Evolutionary conservation across 2,329 filamentous ascomycete species (phyloP).

Genomic region (Cladophialophora chaetospira): DNA sequence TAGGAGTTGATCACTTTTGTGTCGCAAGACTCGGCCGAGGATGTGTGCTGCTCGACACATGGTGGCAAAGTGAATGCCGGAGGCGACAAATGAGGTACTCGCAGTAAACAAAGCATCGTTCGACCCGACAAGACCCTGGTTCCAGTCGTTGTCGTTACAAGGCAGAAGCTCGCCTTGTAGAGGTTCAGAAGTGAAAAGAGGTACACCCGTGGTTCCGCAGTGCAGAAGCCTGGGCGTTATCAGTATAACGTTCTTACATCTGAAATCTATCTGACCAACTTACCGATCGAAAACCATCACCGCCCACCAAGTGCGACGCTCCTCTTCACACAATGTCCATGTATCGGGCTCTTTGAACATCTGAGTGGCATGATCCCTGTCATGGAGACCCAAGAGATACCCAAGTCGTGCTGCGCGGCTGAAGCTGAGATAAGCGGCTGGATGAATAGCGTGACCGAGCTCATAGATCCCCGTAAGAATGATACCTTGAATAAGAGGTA

Average conservation of each 20-base stretch:
- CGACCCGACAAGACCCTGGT: conserved; percentile 34
- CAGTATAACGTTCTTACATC: background rate
- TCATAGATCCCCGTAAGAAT: conserved; percentile 40
- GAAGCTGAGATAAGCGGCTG: conserved; percentile 38
- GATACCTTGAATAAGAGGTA: conserved; percentile 33
- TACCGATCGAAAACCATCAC: conserved; percentile 40
- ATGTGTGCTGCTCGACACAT: conserved; percentile 40
- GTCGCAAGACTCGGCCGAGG: conserved; percentile 37
- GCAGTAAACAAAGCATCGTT: conserved; percentile 35
- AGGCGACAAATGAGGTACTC: conserved; percentile 26
- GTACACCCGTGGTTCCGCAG: conserved; percentile 31
- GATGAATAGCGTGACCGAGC: conserved; percentile 41
- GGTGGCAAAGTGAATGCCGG: conserved; percentile 36
- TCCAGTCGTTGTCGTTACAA: conserved; percentile 35
- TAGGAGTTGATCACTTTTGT: conserved; percentile 12
- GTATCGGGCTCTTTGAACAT: conserved; percentile 35
- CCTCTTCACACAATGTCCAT: conserved; percentile 40
- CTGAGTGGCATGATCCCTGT: conserved; percentile 34
- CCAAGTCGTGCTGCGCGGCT: conserved; percentile 35
- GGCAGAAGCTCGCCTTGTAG: conserved; percentile 36
- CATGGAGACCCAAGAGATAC: conserved; percentile 34
- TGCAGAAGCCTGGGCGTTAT: conserved; percentile 27
- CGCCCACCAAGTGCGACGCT: conserved; percentile 40
- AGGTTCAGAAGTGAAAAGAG: conserved; percentile 35
- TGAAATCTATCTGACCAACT: background rate